These are phyloP conservation scores for Myriosclerotinia curreyana DNA, from an alignment of 2,329 filamentous ascomycete species.

Conservation along the genomic window DNA sequence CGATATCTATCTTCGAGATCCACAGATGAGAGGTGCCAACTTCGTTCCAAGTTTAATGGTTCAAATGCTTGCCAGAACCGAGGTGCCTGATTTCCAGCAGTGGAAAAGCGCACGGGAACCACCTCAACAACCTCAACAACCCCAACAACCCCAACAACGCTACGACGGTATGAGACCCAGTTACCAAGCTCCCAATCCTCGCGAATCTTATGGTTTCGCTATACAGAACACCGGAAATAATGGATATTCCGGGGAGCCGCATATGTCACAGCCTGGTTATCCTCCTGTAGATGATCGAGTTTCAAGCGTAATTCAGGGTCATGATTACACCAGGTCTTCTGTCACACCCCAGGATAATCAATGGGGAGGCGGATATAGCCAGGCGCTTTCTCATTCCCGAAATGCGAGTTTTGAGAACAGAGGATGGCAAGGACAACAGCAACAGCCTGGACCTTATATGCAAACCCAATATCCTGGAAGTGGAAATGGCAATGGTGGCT, in stretches of 20 bases:
- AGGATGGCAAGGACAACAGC: slow-evolving; percentile 21
- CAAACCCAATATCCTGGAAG: slow-evolving; percentile 14
- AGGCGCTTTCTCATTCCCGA: slow-evolving; percentile 16
- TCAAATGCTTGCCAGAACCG: slow-evolving; percentile 64
- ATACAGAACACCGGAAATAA: slow-evolving; percentile 5
- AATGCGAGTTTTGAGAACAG: slow-evolving; percentile 17
- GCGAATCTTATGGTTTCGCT: slow-evolving; percentile 13
- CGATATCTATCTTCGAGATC: slow-evolving; percentile 64
- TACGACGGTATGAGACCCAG: slow-evolving; percentile 34
- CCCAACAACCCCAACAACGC: slow-evolving; percentile 23
- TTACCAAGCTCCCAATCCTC: slow-evolving; percentile 19
- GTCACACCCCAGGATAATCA: slow-evolving; percentile 15
- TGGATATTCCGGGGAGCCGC: slow-evolving; percentile 15
- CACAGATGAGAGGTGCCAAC: slow-evolving; percentile 38
- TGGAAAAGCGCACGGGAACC: slow-evolving; percentile 49
- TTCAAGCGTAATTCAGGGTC: slow-evolving; percentile 23
- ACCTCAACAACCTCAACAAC: slow-evolving; percentile 11
- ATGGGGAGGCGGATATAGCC: slow-evolving; percentile 14
- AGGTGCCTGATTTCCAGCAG: slow-evolving; percentile 59
- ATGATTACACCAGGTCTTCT: slow-evolving; percentile 21
- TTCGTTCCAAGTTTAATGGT: slow-evolving; percentile 72
- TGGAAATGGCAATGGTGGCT: slow-evolving; percentile 20
- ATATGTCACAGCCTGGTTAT: slow-evolving; percentile 5
- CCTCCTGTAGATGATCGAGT: slow-evolving; percentile 21
- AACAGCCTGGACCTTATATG: slow-evolving; percentile 12